Conservation (phyloP, 1,139 yeast species). For the Suhomyces coccinellae region DNA sequence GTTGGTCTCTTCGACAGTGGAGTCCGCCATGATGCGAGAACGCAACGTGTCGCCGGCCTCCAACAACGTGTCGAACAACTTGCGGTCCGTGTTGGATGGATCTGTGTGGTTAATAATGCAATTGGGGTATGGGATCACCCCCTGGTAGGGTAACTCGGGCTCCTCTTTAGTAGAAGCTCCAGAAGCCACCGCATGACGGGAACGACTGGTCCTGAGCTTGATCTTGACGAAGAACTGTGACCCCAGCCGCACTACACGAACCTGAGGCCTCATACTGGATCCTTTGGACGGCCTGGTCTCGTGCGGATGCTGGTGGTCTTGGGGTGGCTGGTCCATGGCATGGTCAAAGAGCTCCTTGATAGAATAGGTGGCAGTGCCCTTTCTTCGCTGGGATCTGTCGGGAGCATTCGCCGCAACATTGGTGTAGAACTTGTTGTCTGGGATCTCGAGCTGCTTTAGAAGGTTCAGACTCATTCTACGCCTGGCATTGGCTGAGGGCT, state of each 20-base stretch:
- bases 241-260: background rate
- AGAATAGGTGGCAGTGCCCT: slow-evolving; percentile 16
- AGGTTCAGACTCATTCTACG: slow-evolving; percentile 22
- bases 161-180: background rate
- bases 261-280: slow-evolving; percentile 1
- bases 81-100: slow-evolving; percentile 56
- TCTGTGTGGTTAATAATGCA: slow-evolving; percentile 62
- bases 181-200: background rate
- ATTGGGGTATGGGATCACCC: slow-evolving; percentile 58
- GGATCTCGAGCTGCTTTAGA: slow-evolving; percentile 29
- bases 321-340: slow-evolving; percentile 7
- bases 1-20: slow-evolving; percentile 1
- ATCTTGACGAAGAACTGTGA: slow-evolving; percentile 5
- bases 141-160: slow-evolving; percentile 61
- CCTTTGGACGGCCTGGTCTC: background rate
- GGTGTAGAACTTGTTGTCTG: slow-evolving; percentile 29
- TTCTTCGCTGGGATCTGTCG: slow-evolving; percentile 22
- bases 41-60: slow-evolving; percentile 27
- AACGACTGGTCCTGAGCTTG: background rate
- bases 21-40: slow-evolving; percentile 5
- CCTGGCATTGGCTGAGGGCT: slow-evolving; percentile 5
- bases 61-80: slow-evolving; percentile 39
- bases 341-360: slow-evolving; percentile 15
- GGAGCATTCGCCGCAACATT: slow-evolving; percentile 19
- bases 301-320: background rate